Conservation (phyloP, 345 rosid genomes). For the Diplotaxis tenuifolia region DNA sequence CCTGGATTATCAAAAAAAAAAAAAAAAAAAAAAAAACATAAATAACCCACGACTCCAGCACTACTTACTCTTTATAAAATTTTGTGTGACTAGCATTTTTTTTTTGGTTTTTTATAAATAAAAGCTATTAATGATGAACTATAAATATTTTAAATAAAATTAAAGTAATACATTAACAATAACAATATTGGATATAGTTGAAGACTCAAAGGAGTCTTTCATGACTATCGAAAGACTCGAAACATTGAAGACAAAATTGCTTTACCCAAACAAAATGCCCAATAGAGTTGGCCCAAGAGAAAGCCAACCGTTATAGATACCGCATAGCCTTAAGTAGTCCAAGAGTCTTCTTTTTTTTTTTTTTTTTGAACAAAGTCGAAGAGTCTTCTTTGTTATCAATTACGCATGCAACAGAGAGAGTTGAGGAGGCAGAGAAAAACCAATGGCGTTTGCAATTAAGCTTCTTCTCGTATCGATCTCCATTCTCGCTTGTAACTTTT, state of each 20-base stretch:
- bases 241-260: not conserved
- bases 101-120: too few relatives aligned
- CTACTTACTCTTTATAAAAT: too few relatives aligned
- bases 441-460: slow-evolving; percentile 29
- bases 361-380: too few relatives aligned
- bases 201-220: not conserved
- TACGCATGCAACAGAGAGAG: not conserved
- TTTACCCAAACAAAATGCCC: not conserved
- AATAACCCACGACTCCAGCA: too few relatives aligned
- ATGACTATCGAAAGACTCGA: not conserved
- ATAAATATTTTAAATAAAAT: too few relatives aligned
- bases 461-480: slow-evolving; percentile 10
- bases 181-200: not conserved
- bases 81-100: too few relatives aligned
- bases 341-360: too few relatives aligned
- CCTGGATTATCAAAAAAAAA: too few relatives aligned
- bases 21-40: too few relatives aligned
- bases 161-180: too few relatives aligned
- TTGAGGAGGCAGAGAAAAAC: not conserved
- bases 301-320: not conserved
- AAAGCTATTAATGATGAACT: too few relatives aligned
- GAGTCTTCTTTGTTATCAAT: not conserved
- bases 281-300: not conserved
- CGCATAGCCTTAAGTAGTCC: not conserved
- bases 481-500: not conserved